These are phyloP conservation scores for Aspergillus sp. DNA, from an alignment of 2,329 filamentous ascomycete species.

Conservation along the genomic window DNA sequence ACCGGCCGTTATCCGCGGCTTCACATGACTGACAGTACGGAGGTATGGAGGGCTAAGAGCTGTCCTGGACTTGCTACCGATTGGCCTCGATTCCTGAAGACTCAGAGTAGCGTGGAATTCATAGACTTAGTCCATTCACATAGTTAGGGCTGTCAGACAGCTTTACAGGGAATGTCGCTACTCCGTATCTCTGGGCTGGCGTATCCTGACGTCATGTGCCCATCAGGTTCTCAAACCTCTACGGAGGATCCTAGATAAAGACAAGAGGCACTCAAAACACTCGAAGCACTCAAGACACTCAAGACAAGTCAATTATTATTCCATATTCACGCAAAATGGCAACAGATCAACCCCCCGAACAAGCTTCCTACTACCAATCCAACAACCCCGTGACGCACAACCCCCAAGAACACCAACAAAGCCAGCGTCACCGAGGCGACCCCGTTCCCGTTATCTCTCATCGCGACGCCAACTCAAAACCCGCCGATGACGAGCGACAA, in stretches of 20 bases:
- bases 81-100: no score
- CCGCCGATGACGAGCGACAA: conserved; percentile 19
- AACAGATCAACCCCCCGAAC: conserved; percentile 23
- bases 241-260: neutral
- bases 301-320: neutral
- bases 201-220: neutral
- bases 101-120: no score
- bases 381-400: conserved; percentile 27
- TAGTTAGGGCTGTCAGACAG: neutral
- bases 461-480: conserved; percentile 18
- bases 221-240: neutral
- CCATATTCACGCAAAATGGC: conserved; percentile 11
- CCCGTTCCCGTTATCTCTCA: conserved; percentile 17
- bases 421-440: conserved; percentile 16
- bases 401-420: conserved; percentile 17
- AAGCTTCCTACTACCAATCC: conserved; percentile 26
- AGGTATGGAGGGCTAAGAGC: no score
- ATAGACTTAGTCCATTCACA: no score
- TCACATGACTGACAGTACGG: conserved; percentile 6
- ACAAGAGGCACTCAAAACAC: neutral
- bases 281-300: neutral
- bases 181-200: no score
- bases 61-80: no score
- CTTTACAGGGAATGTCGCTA: neutral
- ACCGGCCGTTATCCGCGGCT: conserved; percentile 10